Base-by-base conservation (phyloP, 2,329 filamentous ascomycete species). In the Aspergillus novofumigatus region DNA sequence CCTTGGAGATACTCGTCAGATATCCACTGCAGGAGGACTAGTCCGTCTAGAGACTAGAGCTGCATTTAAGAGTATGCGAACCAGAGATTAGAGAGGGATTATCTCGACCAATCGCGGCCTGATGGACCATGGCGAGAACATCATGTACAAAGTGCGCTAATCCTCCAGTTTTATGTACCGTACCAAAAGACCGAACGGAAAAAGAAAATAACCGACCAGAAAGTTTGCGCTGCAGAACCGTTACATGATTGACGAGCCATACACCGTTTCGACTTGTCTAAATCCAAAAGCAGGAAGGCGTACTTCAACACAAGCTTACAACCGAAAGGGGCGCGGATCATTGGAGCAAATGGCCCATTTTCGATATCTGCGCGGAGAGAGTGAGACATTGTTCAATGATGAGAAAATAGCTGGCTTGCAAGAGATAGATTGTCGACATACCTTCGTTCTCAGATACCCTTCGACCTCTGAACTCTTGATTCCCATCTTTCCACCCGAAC, bases 361-460 rank as follows among this genome's bases (percentile, higher is more conserved):
- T 92, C 63, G 91, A 87, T 62, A 94, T 92, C 89, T 92, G 55
- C 4, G 11, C 28, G 49, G 23, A 47, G 35, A 35, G 20, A 42
- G 23, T 29, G 25, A 51, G 21, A 45, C 14, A 8, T 7, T 9
- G 14, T 45, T 49, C 10, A 48, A 52, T 45, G 51, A 45, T 45
- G 25, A 21, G 3, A 48, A 58, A 49, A 45, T 25, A 54, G 54
- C 20, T 51, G 35, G 25, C 10, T 29, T 29, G 28, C 28, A 29
- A 29, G 28, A 29, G 28, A 11, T 29, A 11, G 28, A 29, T 29
- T 29, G 28, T 11, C 28, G 28, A 29, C 84, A 71, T 70, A 93
- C 91, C 87, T 99, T 99, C 2, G 94, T 97, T 73, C 89, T 90
- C 61, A 99, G 78, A 78, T 99, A 99, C 6, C 90, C 92, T 67